Percentiles rank a stretch among this genome's conserved stretches.
Conservation (phyloP, 2,329 filamentous ascomycete species). For the Torrubiella hemipterigena region DNA sequence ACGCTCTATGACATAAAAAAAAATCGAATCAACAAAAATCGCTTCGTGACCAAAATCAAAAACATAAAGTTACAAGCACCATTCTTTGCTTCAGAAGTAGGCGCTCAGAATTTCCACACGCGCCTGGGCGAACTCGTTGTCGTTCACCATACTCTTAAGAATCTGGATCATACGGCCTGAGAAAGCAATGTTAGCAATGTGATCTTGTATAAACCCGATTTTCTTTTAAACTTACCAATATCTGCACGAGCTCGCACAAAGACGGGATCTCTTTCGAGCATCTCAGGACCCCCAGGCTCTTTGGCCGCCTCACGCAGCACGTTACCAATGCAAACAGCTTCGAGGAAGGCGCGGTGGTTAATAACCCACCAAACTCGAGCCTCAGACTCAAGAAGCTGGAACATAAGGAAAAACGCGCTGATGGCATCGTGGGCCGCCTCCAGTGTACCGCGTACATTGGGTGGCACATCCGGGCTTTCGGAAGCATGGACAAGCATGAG, state of each 20-base stretch:
- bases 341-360: constrained; percentile 68
- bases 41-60: no score
- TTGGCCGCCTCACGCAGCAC: constrained; percentile 40
- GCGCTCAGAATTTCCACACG: constrained; percentile 46
- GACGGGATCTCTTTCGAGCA: constrained; percentile 39
- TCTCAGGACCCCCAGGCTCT: constrained; percentile 32
- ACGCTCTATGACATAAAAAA: no score
- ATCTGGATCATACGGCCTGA: constrained; percentile 52
- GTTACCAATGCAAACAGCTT: constrained; percentile 57
- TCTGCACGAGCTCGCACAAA: constrained; percentile 48
- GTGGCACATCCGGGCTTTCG: constrained; percentile 49
- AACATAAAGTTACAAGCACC: neutral
- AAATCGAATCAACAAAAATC: no score
- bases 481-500: constrained; percentile 68
- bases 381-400: constrained; percentile 55
- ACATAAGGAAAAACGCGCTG: constrained; percentile 62
- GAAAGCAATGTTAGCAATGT: constrained; percentile 3
- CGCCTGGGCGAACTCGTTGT: constrained; percentile 46
- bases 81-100: constrained; percentile 23
- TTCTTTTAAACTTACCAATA: constrained; percentile 42
- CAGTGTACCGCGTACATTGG: constrained; percentile 57
- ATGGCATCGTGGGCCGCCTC: constrained; percentile 69
- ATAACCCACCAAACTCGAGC: constrained; percentile 78
- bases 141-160: constrained; percentile 46
- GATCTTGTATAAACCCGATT: neutral